Evolutionary conservation across 441 rosid genomes (phyloP).

Genomic region (Syzygium malaccense): DNA sequence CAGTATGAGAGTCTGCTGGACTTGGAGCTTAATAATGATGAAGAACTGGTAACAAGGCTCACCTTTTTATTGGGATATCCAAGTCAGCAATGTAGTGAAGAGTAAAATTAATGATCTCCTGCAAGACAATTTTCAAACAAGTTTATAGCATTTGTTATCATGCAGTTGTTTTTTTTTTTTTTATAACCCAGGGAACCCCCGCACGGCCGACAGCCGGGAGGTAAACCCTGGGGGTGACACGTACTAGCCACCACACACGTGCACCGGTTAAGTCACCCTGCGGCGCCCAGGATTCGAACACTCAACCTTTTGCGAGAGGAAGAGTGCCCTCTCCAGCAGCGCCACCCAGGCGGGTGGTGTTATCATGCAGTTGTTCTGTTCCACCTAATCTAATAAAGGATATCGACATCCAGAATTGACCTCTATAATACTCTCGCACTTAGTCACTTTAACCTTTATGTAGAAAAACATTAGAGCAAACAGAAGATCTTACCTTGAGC

Average conservation of each 20-base stretch:
- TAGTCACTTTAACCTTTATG: not conserved
- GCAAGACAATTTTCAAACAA: slow-evolving; percentile 2
- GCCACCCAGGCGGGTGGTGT: too few species aligned
- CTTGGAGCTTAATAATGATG: not conserved
- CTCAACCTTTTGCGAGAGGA: too few species aligned
- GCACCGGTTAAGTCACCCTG: too few species aligned
- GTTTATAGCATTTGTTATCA: not conserved
- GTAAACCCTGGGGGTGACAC: too few species aligned
- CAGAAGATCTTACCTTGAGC: slow-evolving; percentile 50
- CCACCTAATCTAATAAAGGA: not conserved
- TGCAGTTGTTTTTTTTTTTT: not conserved
- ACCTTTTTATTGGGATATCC: slow-evolving; percentile 99
- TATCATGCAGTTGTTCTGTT: not conserved
- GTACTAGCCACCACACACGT: too few species aligned
- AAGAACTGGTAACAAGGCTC: not conserved
- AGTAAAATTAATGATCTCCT: slow-evolving; percentile 81
- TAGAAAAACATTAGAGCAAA: not conserved
- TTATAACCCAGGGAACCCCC: too few species aligned
- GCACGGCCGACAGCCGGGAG: too few species aligned
- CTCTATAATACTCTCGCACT: not conserved
- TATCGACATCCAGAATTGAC: not conserved
- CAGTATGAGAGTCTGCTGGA: slow-evolving; percentile 4
- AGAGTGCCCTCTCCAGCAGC: too few species aligned
- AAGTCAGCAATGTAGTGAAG: slow-evolving; percentile 93
- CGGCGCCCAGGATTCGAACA: too few species aligned